These are phyloP conservation scores for Saturnispora serradocipensis DNA, from an alignment of 805 yeast species.

Conservation along the genomic window DNA sequence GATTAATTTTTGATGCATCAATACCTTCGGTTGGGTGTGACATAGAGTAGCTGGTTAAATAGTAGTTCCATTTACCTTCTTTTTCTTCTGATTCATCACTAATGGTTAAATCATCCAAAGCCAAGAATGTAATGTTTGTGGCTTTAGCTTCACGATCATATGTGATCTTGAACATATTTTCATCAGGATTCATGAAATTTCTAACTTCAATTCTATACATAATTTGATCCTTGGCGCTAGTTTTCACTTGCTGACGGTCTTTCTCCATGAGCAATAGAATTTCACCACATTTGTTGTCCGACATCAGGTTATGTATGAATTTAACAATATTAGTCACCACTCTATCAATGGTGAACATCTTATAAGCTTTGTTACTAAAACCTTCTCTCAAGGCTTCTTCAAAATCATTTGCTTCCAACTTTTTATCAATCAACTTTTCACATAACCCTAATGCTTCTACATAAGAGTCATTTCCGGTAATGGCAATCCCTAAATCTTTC, in stretches of 20 bases:
- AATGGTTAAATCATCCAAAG: constrained; percentile 80
- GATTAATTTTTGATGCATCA: constrained; percentile 59
- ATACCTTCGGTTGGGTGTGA: constrained; percentile 97
- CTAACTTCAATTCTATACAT: constrained; percentile 84
- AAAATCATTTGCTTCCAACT: constrained; percentile 86
- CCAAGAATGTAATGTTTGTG: constrained; percentile 72
- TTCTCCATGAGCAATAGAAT: constrained; percentile 73
- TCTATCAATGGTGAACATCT: constrained; percentile 86
- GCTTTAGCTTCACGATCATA: constrained; percentile 44
- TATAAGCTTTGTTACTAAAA: constrained; percentile 86
- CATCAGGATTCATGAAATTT: constrained; percentile 67
- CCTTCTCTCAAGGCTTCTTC: constrained; percentile 95
- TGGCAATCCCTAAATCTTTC: constrained; percentile 69
- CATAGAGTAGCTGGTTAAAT: constrained; percentile 85
- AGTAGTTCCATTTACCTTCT: constrained; percentile 87
- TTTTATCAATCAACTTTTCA: constrained; percentile 75
- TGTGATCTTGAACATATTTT: constrained; percentile 84
- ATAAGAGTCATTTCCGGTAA: constrained; percentile 63
- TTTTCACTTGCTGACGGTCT: constrained; percentile 54
- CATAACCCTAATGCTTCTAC: constrained; percentile 68
- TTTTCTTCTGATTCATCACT: constrained; percentile 47
- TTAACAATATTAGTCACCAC: constrained; percentile 76
- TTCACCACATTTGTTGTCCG: constrained; percentile 74
- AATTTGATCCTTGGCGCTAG: constrained; percentile 82
- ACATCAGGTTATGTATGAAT: constrained; percentile 76